These are phyloP conservation scores for Diaporthe velutina DNA, from an alignment of 2,329 filamentous ascomycete genomes.

Conservation along the genomic window DNA sequence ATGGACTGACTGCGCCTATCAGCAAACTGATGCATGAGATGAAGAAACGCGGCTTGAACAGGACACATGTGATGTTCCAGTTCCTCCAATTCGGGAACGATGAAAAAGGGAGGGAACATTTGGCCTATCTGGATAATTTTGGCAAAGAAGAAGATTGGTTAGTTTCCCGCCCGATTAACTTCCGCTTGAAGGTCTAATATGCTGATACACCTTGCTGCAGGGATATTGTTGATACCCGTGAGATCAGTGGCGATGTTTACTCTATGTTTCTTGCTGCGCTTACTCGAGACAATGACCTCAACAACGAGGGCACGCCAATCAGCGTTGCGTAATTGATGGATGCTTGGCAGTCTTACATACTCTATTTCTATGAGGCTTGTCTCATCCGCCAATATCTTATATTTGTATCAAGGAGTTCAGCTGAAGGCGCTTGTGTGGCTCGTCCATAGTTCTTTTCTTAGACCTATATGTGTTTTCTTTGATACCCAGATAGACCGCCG, in stretches of 20 bases:
- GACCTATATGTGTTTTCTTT: not conserved
- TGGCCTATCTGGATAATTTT: not conserved
- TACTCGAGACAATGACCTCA: not conserved
- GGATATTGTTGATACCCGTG: constrained; percentile 3
- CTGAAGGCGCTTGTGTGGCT: not conserved
- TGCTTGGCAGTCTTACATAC: not conserved
- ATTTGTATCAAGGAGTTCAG: not conserved
- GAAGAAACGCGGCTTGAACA: not conserved
- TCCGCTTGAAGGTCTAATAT: not conserved
- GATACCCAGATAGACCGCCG: not conserved
- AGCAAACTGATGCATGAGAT: not conserved
- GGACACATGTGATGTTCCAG: not conserved
- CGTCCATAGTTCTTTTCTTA: not conserved
- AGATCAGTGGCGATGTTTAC: not conserved
- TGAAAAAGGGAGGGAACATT: not conserved
- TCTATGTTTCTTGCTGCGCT: not conserved
- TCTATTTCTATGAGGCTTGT: not conserved
- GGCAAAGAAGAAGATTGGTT: not conserved
- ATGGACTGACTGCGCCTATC: not conserved
- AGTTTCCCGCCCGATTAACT: not conserved
- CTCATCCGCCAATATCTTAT: not conserved
- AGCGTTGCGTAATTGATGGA: not conserved
- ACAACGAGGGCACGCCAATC: not conserved
- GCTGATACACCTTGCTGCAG: not conserved
- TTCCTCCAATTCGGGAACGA: not conserved